Evolutionary conservation across 176 grass and related monocot genomes (phyloP), one percentile per base, ranked within the genome.

Genomic region (Luzula sylvatica): DNA sequence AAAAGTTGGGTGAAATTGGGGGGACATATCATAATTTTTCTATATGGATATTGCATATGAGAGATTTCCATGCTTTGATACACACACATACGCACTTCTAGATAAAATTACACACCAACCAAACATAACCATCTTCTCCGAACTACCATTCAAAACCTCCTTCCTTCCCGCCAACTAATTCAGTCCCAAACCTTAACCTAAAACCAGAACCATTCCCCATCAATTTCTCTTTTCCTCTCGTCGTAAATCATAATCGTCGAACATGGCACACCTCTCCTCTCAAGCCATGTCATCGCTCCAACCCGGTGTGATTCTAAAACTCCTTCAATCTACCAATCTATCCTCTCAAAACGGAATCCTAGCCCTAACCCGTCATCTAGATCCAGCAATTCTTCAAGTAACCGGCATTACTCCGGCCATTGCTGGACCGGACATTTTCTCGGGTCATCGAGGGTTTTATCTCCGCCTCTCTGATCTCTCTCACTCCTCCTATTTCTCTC

Each of bases 401-500:
- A 88, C 76, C 7, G 87, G 80, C 72, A 88, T 83, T 74, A 83
- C 84, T 27, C 84, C 75, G 3, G 86, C 75, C 26, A 72, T 79
- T 65, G 53, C 72, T 11, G 77, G 68, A 23, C 65, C 77, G 43
- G 71, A 96, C 77, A 77, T 80, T 20, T 83, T 80, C 74, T 79
- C 77, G 0, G 80, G 78, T 48, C 74, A 76, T 45, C 77, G 78
- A 51, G 84, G 90, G 46, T 89, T 96, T 80, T 89, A 79, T 72
- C 77, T 96, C 74, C 84, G 73, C 24, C 71, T 95, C 53, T 95
- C 89, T 14, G 83, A 95, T 25, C 73, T 84, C 11, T 38, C 76
- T 13, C 62, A 79, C 73, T 95, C 83, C 39, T 81, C 83, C 61
- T 88, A 84, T 56, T 83, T 95, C 66, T 95, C 89, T 38, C 79